phyloP scores from a whole-genome alignment of 2,329 filamentous ascomycete genomes.

The Trematosphaeria pertusa region DNA sequence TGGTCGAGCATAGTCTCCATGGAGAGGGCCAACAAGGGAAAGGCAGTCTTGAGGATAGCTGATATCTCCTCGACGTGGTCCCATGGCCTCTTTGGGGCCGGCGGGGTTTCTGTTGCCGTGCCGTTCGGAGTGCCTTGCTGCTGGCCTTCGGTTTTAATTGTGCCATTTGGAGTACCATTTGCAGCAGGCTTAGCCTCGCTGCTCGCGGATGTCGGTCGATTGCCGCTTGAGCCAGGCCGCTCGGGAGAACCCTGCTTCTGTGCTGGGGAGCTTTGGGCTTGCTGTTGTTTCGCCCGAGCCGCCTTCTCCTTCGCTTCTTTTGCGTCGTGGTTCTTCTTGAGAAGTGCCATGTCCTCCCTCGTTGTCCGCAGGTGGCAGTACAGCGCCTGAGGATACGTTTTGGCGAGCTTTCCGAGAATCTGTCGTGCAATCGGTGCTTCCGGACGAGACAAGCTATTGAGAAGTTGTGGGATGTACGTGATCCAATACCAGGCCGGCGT shows the following conservation, averaged over 20 bases:
- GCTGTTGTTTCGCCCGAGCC: constrained; percentile 67
- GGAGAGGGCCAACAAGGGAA: constrained; percentile 90
- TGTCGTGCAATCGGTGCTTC: constrained; percentile 87
- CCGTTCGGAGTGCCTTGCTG: constrained; percentile 42
- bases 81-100: constrained; percentile 77
- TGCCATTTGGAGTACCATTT: constrained; percentile 50
- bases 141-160: constrained; percentile 48
- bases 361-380: constrained; percentile 96
- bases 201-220: constrained; percentile 40
- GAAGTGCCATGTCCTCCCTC: constrained; percentile 88
- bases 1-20: constrained; percentile 99
- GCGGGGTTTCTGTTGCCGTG: constrained; percentile 30
- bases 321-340: constrained; percentile 83
- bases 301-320: constrained; percentile 66
- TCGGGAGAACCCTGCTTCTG: constrained; percentile 48
- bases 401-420: constrained; percentile 91
- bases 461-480: constrained; percentile 94
- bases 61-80: constrained; percentile 96
- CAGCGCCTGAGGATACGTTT: constrained; percentile 90
- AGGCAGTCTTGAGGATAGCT: constrained; percentile 93
- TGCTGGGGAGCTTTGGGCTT: constrained; percentile 49
- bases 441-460: constrained; percentile 88
- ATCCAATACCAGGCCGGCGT: constrained; percentile 99
- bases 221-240: constrained; percentile 40
- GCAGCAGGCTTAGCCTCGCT: constrained; percentile 61